These are phyloP conservation scores for Juncus effusus DNA, from an alignment of 176 grass and related monocot genomes.

Conservation along the genomic window DNA sequence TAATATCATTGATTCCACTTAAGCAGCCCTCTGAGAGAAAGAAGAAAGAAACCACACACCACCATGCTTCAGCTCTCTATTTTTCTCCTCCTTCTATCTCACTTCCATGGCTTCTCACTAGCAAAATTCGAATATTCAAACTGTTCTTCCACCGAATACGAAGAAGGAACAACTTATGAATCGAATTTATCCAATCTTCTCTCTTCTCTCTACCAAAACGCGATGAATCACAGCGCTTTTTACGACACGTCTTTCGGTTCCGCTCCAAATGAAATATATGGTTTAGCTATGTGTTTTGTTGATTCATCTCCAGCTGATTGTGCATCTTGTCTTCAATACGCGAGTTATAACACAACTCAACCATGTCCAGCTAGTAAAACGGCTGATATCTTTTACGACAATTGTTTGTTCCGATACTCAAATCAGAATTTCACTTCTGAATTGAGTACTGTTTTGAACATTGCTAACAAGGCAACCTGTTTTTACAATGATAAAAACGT, in stretches of 20 bases:
- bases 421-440: not conserved
- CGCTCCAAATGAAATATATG: slow-evolving; percentile 3
- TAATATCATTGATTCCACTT: too few relatives aligned
- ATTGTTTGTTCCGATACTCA: slow-evolving; percentile 29
- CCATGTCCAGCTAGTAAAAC: not conserved
- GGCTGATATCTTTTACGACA: slow-evolving; percentile 13
- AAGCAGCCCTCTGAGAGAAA: too few relatives aligned
- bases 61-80: too few relatives aligned
- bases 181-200: slow-evolving; percentile 11
- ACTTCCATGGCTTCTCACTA: too few relatives aligned
- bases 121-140: too few relatives aligned
- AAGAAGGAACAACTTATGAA: not conserved
- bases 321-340: slow-evolving; percentile 5
- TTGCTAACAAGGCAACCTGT: not conserved
- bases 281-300: slow-evolving; percentile 18
- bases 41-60: too few relatives aligned
- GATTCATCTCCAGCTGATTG: slow-evolving; percentile 3
- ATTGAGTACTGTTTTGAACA: not conserved
- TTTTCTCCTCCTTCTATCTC: too few relatives aligned
- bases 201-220: not conserved
- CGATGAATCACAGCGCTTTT: slow-evolving; percentile 5
- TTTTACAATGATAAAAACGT: not conserved
- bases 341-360: not conserved
- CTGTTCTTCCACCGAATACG: too few relatives aligned
- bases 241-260: not conserved